Conservation (phyloP, 768 basidiomycete species). For the Tricholoma furcatifolium region DNA sequence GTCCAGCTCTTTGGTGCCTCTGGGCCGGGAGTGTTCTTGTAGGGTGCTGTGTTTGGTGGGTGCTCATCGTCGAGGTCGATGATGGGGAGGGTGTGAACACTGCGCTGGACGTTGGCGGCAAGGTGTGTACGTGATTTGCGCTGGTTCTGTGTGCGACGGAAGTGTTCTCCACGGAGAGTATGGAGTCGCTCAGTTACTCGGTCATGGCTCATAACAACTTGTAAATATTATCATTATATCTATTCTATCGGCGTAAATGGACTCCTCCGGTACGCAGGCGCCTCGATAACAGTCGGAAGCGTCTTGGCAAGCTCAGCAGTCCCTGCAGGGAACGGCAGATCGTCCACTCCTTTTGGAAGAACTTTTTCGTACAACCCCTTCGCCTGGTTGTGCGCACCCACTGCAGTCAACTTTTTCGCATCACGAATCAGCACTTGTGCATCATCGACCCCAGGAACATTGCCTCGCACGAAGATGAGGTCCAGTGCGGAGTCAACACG, state of each 20-base stretch:
- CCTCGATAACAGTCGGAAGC: conserved; percentile 65
- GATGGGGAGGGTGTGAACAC: conserved; percentile 11
- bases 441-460: conserved; percentile 87
- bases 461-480: conserved; percentile 89
- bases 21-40: conserved; percentile 43
- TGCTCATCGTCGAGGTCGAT: background rate
- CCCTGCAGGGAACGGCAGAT: conserved; percentile 91
- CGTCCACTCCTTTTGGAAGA: conserved; percentile 77
- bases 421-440: conserved; percentile 85
- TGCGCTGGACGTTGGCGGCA: conserved; percentile 19
- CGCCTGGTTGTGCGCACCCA: conserved; percentile 62
- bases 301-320: conserved; percentile 70
- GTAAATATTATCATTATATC: conserved; percentile 15
- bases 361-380: conserved; percentile 76
- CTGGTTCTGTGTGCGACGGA: conserved; percentile 60
- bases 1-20: conserved; percentile 61
- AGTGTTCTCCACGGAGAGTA: conserved; percentile 68
- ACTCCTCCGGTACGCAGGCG: conserved; percentile 70
- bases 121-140: conserved; percentile 34
- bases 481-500: conserved; percentile 86
- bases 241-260: conserved; percentile 79
- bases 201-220: conserved; percentile 8
- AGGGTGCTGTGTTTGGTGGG: too few species aligned
- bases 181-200: conserved; percentile 50
- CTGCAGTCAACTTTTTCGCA: conserved; percentile 74